Percentiles rank a stretch among this genome's conserved stretches.
Evolutionary conservation across 306 rosid genomes (phyloP).

Genomic region (Pyrus pyrifolia): DNA sequence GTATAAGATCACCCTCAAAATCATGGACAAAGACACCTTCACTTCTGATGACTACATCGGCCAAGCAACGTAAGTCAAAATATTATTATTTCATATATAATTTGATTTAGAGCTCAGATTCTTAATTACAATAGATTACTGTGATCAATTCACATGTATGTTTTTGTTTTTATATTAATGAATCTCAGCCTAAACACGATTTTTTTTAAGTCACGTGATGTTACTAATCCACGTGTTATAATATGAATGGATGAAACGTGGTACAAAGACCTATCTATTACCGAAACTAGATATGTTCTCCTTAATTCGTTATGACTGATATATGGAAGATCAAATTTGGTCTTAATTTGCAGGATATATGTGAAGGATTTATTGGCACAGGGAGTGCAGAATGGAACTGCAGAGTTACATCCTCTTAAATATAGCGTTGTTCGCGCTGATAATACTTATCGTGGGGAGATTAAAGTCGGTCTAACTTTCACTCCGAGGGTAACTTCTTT

Average conservation of each 20-base stretch:
- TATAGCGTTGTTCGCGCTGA: conserved; percentile 52
- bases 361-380: conserved; percentile 50
- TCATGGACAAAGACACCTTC: conserved; percentile 78
- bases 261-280: neutral
- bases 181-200: neutral
- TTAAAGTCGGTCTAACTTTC: conserved; percentile 66
- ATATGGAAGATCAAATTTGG: neutral
- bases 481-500: conserved; percentile 34
- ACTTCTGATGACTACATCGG: conserved; percentile 68
- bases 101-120: neutral
- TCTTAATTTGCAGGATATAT: conserved; percentile 29
- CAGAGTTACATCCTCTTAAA: conserved; percentile 43
- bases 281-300: neutral
- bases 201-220: neutral
- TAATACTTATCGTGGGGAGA: conserved; percentile 59
- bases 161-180: too few relatives aligned
- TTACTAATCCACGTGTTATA: too few relatives aligned
- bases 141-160: too few relatives aligned
- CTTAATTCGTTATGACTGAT: neutral
- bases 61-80: conserved; percentile 52
- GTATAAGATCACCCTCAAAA: conserved; percentile 55
- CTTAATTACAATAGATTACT: too few relatives aligned
- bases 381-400: conserved; percentile 56
- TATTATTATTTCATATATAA: neutral
- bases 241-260: too few relatives aligned